phyloP scores from a whole-genome alignment of 441 rosid genomes.

The Brassica balearica region DNA sequence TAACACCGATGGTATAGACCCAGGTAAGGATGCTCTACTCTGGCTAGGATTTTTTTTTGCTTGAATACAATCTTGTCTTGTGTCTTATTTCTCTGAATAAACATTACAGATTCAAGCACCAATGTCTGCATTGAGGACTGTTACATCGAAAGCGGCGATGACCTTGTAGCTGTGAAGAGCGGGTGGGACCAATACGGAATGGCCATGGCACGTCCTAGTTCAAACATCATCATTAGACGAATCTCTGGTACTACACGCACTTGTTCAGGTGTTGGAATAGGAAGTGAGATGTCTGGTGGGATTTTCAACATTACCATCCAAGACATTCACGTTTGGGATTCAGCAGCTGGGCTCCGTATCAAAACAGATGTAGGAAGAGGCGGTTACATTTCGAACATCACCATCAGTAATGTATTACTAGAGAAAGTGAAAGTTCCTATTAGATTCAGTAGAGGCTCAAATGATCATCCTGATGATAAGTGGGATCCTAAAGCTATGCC shows the following conservation, averaged over 20 bases:
- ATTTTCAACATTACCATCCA: constrained; percentile 69
- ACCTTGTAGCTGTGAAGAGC: constrained; percentile 94
- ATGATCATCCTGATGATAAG: constrained; percentile 73
- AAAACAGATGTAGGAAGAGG: constrained; percentile 95
- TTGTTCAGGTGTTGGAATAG: constrained; percentile 82
- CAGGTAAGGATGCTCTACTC: constrained; percentile 52
- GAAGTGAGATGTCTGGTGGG: constrained; percentile 99
- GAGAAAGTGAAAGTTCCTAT: constrained; percentile 86
- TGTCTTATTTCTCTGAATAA: constrained; percentile 18
- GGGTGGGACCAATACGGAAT: constrained; percentile 98
- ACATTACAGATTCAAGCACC: constrained; percentile 75
- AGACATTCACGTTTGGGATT: constrained; percentile 83
- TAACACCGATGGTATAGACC: constrained; percentile 96
- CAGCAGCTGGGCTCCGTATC: constrained; percentile 87
- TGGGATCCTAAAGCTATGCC: constrained; percentile 90
- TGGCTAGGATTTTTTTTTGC: background rate
- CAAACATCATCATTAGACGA: constrained; percentile 73
- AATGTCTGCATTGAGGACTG: constrained; percentile 93
- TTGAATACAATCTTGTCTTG: background rate
- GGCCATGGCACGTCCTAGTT: constrained; percentile 78
- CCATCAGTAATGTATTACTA: constrained; percentile 59
- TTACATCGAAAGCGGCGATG: constrained; percentile 94
- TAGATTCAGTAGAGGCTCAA: constrained; percentile 83
- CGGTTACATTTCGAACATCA: constrained; percentile 77
- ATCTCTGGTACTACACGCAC: constrained; percentile 91